phyloP scores from a whole-genome alignment of 192 early-diverging fungal genomes.

The Linnemannia elongata region DNA sequence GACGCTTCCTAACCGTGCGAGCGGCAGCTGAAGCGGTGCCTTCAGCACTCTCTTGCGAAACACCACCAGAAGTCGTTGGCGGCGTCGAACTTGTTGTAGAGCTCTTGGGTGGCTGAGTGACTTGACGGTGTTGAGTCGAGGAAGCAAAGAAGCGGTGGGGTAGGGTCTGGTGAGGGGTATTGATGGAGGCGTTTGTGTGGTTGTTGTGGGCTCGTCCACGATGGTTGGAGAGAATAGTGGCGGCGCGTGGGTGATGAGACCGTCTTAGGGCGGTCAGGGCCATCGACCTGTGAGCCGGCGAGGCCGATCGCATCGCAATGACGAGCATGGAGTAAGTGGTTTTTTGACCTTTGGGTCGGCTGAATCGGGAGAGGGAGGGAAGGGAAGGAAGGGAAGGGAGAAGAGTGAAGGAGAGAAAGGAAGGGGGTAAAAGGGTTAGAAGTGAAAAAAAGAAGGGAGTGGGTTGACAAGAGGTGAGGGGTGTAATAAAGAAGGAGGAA shows the following conservation, averaged over 20 bases:
- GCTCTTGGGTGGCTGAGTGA: conserved; percentile 40
- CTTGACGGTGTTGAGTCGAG: conserved; percentile 13
- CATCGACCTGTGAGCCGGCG: conserved; percentile 24
- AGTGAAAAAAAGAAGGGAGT: neutral
- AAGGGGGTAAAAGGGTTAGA: neutral
- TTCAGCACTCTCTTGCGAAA: conserved; percentile 3
- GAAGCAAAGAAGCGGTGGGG: conserved; percentile 50
- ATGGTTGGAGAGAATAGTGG: neutral
- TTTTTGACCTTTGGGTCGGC: neutral
- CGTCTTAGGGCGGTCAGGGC: conserved; percentile 20
- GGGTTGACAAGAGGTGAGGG: neutral
- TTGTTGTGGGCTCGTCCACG: conserved; percentile 23
- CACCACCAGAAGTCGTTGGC: conserved; percentile 5
- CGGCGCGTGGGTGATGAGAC: conserved; percentile 13
- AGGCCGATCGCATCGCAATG: conserved; percentile 39
- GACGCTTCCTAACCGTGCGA: conserved; percentile 26
- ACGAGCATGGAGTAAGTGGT: conserved; percentile 28
- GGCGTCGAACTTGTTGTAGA: conserved; percentile 16
- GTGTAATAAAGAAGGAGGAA: neutral
- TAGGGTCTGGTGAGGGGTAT: neutral
- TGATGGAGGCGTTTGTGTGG: conserved; percentile 33
- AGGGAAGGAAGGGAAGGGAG: neutral
- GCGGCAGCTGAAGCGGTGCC: neutral
- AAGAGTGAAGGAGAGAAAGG: neutral
- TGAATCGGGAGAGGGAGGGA: neutral